A percentile compares a stretch with the other conserved stretches of the same genome.
Evolutionary conservation across 371 early-diverging fungal species (phyloP).

Genomic region (Rhizopus delemar): DNA sequence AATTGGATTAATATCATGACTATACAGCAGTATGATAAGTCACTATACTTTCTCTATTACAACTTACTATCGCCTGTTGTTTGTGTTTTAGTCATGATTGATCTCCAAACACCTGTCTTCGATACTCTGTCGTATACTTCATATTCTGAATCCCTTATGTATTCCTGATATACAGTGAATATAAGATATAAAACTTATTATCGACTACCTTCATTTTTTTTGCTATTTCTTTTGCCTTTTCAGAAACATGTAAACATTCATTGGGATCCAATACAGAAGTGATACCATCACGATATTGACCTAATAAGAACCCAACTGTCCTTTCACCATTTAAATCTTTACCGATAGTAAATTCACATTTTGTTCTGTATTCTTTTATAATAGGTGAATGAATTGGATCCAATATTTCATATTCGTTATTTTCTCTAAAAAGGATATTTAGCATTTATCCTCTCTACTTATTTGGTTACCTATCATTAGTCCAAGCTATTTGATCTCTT

Average conservation of each 20-base stretch:
- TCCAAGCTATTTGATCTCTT: slow-evolving; percentile 41
- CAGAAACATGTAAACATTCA: slow-evolving; percentile 56
- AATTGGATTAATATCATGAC: slow-evolving; percentile 70
- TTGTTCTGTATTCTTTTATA: slow-evolving; percentile 69
- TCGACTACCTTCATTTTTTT: slow-evolving; percentile 40
- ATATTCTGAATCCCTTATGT: slow-evolving; percentile 48
- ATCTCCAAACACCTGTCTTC: slow-evolving; percentile 71
- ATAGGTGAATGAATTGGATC: slow-evolving; percentile 67
- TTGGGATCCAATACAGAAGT: slow-evolving; percentile 54
- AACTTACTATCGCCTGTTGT: slow-evolving; percentile 38
- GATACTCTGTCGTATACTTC: slow-evolving; percentile 61
- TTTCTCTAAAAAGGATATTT: slow-evolving; percentile 10
- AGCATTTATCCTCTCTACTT: slow-evolving; percentile 5
- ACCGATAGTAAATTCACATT: slow-evolving; percentile 84
- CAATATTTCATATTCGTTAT: slow-evolving; percentile 45
- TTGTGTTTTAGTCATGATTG: slow-evolving; percentile 65
- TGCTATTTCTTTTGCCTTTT: slow-evolving; percentile 57
- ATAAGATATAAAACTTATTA: no score
- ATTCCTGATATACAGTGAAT: slow-evolving; percentile 55
- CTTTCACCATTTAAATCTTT: slow-evolving; percentile 53
- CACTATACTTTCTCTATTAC: slow-evolving; percentile 32
- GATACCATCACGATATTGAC: slow-evolving; percentile 65
- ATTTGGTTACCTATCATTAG: slow-evolving; percentile 33
- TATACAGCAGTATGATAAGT: slow-evolving; percentile 52
- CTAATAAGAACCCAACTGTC: slow-evolving; percentile 75